Percentiles rank a stretch among this genome's conserved stretches.
Conservation (phyloP, 139 green algal genomes). For the Penium margaritaceum region DNA sequence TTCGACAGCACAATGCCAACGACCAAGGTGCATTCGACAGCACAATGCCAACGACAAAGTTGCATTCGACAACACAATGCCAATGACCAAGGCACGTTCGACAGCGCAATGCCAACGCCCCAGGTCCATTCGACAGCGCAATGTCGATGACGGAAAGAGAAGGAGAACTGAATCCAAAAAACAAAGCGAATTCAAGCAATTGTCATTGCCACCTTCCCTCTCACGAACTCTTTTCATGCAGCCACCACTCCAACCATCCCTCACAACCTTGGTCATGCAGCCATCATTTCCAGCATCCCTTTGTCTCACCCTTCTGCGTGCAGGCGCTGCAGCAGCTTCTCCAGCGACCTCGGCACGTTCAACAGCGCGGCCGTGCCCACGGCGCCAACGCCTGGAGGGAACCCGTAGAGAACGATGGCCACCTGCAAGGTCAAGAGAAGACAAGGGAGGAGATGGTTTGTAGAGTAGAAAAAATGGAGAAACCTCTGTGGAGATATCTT, state of each 20-base stretch:
- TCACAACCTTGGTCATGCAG: too few species aligned
- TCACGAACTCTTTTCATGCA: background rate
- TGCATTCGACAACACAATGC: too few species aligned
- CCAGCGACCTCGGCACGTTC: slow-evolving; percentile 85
- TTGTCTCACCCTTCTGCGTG: slow-evolving; percentile 39
- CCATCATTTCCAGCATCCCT: too few species aligned
- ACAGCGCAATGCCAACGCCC: too few species aligned
- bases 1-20: too few species aligned
- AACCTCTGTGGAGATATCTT: background rate
- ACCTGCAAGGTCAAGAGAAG: slow-evolving; percentile 19
- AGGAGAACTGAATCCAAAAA: slow-evolving; percentile 19
- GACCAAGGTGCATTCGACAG: too few species aligned
- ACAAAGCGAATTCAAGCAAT: slow-evolving; percentile 5
- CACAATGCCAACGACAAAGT: too few species aligned
- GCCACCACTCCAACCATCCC: background rate
- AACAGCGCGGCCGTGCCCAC: slow-evolving; percentile 89
- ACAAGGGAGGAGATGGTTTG: background rate
- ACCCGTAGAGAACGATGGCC: slow-evolving; percentile 73
- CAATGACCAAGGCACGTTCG: too few species aligned
- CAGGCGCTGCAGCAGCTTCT: slow-evolving; percentile 58
- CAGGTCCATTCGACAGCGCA: too few species aligned
- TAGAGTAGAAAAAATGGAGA: background rate
- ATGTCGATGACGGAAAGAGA: too few species aligned
- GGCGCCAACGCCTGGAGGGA: slow-evolving; percentile 89
- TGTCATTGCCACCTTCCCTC: background rate